Conservation (phyloP, 176 grass and related monocot species). For the Juncus inflexus region DNA sequence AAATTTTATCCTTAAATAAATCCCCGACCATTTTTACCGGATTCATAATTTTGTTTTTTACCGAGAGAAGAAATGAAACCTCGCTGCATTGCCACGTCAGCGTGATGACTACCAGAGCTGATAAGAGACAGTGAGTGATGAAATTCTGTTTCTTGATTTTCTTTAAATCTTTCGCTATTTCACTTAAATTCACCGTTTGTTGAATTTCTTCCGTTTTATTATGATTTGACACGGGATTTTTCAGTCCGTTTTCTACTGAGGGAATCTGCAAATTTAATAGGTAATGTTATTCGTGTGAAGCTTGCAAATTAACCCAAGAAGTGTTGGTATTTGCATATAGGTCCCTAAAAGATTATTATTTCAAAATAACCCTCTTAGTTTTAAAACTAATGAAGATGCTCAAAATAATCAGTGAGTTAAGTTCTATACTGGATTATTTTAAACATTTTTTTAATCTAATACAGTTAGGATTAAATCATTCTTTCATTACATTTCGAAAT, state of each 20-base stretch:
- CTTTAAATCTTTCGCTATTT: slow-evolving; percentile 29
- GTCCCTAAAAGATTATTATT: too few species aligned
- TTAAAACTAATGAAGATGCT: too few species aligned
- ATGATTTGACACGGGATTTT: not conserved
- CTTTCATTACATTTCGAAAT: too few species aligned
- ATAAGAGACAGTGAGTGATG: slow-evolving; percentile 40
- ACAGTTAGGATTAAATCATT: too few species aligned
- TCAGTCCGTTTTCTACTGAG: not conserved
- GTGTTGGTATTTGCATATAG: too few species aligned
- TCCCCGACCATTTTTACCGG: slow-evolving; percentile 29
- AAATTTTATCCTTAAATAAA: slow-evolving; percentile 17
- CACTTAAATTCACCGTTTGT: slow-evolving; percentile 11
- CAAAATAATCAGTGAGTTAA: too few species aligned
- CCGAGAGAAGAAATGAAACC: slow-evolving; percentile 24
- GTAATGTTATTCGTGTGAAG: too few species aligned
- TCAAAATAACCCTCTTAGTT: too few species aligned
- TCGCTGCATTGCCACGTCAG: slow-evolving; percentile 34
- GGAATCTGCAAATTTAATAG: too few species aligned
- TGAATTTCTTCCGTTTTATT: not conserved
- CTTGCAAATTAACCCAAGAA: too few species aligned
- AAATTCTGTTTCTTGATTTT: slow-evolving; percentile 35
- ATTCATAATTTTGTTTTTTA: slow-evolving; percentile 25
- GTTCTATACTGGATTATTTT: too few species aligned
- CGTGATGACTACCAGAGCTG: slow-evolving; percentile 24
- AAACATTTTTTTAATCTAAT: too few species aligned